Base-by-base conservation (phyloP, 2,329 filamentous ascomycete genomes). In the Nemania bipapillata region DNA sequence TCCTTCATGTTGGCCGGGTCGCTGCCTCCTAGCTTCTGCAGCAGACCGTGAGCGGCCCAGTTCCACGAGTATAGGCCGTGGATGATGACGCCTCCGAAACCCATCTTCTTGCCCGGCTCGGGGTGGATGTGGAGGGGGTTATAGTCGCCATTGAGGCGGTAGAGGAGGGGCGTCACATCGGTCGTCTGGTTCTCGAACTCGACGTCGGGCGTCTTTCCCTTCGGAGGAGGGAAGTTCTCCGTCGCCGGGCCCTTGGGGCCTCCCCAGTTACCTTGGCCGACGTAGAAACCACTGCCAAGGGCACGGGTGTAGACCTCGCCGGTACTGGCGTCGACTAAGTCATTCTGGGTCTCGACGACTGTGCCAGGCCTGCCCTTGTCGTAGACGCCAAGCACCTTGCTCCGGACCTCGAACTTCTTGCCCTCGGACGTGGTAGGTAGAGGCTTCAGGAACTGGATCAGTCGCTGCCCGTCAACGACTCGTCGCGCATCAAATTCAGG, bases 1-100 rank as follows among this genome's bases (percentile, higher is more conserved):
- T 96, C 92, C 81, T 89, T 92, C 74, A 97, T 85, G 76, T 95
- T 96, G 72, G 87, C 87, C 0, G 94, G 92, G 77, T 97, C 88
- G 79, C 91, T 91, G 54, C 86, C 91, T 53, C 93, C 93, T 22
- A 97, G 84, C 45, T 86, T 82, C 80, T 91, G 87, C 63, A 97
- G 83, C 67, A 97, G 83, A 30, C 87, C 89, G 77, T 95, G 92
- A 17, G 87, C 88, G 1, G 92, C 87, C 65, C 87, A 88, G 83
- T 97, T 97, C 90, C 92, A 97, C 74, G 89, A 92, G 83, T 90
- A 97, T 53, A 97, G 85, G 22, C 94, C 94, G 82, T 97, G 94
- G 79, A 97, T 92, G 80, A 97, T 97, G 74, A 89, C 85, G 37
- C 94, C 94, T 30, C 93, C 92, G 74, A 97, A 97, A 68, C 94